phyloP scores from a whole-genome alignment of 192 early-diverging fungal species.

The Coemansia sp. region DNA sequence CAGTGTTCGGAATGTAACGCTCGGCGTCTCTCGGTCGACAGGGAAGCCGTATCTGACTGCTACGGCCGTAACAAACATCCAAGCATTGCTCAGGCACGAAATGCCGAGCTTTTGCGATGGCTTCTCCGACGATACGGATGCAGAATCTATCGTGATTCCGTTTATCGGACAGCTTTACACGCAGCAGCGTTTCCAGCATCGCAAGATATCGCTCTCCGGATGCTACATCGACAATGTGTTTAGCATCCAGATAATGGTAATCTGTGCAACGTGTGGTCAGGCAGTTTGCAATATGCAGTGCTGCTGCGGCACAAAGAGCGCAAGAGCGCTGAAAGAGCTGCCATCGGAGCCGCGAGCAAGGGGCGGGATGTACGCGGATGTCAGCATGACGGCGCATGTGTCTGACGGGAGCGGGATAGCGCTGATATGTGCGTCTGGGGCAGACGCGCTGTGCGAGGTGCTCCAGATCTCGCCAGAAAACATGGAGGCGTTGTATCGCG shows the following conservation, averaged over 20 bases:
- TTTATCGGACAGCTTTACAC: conserved; percentile 4
- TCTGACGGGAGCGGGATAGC: conserved; percentile 45
- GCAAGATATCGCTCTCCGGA: not conserved
- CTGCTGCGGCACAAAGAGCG: conserved; percentile 21
- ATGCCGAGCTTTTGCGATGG: not conserved
- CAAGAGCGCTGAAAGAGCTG: conserved; percentile 2
- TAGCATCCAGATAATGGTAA: conserved; percentile 11
- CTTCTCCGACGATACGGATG: not conserved
- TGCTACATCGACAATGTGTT: conserved; percentile 3
- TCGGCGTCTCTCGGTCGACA: conserved; percentile 6
- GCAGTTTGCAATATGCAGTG: conserved; percentile 24
- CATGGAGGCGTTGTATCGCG: conserved; percentile 9
- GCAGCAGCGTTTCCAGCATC: not conserved
- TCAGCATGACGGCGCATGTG: conserved; percentile 24
- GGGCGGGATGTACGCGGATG: not conserved
- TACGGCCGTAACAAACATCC: conserved; percentile 12
- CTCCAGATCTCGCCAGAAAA: conserved; percentile 10
- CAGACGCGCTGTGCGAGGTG: not conserved
- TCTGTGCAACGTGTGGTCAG: conserved; percentile 23
- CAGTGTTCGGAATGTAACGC: conserved; percentile 14
- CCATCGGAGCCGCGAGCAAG: not conserved
- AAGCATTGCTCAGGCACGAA: not conserved
- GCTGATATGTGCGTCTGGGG: not conserved
- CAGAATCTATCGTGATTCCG: not conserved
- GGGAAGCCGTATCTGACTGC: conserved; percentile 26